Conservation (phyloP, 2,329 filamentous ascomycete species). For the Neonectria coccinea region DNA sequence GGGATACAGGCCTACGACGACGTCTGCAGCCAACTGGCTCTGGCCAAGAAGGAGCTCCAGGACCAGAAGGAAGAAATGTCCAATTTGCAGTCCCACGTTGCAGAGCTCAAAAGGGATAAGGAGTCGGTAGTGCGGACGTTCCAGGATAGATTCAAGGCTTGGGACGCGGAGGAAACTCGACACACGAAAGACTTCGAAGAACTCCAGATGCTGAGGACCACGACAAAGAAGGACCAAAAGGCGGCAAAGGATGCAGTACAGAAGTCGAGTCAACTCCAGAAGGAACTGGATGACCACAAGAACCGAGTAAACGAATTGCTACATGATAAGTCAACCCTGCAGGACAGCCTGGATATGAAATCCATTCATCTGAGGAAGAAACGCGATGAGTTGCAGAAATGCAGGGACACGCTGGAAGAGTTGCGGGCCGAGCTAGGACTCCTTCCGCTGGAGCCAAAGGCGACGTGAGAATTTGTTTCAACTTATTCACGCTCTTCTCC, state of each 20-base stretch:
- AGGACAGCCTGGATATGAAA: neutral
- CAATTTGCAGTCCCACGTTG: neutral
- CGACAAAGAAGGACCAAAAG: neutral
- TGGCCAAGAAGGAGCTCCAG: neutral
- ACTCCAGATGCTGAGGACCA: neutral
- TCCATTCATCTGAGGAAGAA: neutral
- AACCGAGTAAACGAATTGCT: neutral
- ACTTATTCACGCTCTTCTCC: neutral
- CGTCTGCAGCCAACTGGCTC: neutral
- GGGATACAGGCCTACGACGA: slow-evolving; percentile 5
- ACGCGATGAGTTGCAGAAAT: neutral
- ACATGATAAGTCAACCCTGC: neutral
- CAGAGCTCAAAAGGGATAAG: neutral
- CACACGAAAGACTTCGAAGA: neutral
- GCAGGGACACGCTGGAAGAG: neutral
- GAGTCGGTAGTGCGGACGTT: neutral
- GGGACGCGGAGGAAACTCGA: neutral
- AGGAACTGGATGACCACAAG: neutral
- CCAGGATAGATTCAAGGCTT: neutral
- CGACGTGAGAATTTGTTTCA: neutral
- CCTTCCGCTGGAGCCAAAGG: neutral
- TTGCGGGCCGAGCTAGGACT: neutral
- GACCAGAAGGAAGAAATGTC: neutral
- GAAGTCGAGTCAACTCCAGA: neutral
- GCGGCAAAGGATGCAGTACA: neutral